These are phyloP conservation scores for Batkoa obscura DNA, from an alignment of 371 early-diverging fungal species.

Conservation along the genomic window DNA sequence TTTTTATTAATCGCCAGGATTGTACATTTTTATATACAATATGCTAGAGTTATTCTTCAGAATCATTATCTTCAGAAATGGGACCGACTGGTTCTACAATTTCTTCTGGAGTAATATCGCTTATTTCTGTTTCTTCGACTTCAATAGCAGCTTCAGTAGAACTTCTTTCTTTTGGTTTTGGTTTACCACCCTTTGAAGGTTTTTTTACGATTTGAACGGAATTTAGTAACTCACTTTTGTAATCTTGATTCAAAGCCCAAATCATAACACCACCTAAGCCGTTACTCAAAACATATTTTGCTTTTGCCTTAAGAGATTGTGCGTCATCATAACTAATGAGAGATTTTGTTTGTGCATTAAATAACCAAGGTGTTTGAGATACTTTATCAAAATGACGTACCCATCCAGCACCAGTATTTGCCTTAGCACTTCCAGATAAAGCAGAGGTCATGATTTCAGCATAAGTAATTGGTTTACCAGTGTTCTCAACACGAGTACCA, in stretches of 20 bases:
- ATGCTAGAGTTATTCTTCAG: no score
- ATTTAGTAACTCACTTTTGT: constrained; percentile 28
- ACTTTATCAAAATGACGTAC: constrained; percentile 33
- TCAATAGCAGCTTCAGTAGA: no score
- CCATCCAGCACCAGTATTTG: constrained; percentile 17
- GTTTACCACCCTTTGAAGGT: no score
- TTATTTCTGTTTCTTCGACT: no score
- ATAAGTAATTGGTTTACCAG: constrained; percentile 20
- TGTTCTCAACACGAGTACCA: constrained; percentile 8
- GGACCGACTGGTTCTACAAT: no score
- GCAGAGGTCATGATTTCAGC: no score
- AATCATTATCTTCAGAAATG: no score
- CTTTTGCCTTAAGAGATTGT: constrained; percentile 28
- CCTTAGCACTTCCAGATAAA: no score
- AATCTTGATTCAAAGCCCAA: constrained; percentile 27
- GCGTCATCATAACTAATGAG: constrained; percentile 48
- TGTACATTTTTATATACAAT: no score
- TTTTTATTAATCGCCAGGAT: no score
- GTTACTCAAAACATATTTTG: constrained; percentile 23
- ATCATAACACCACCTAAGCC: constrained; percentile 40
- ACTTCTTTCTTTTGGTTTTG: no score
- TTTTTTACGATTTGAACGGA: constrained; percentile 1
- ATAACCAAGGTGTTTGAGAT: constrained; percentile 47
- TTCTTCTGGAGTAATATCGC: no score
- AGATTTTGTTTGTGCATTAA: constrained; percentile 24